Base-by-base conservation (phyloP, 495 filamentous ascomycete genomes). In the Penicillium herquei region DNA sequence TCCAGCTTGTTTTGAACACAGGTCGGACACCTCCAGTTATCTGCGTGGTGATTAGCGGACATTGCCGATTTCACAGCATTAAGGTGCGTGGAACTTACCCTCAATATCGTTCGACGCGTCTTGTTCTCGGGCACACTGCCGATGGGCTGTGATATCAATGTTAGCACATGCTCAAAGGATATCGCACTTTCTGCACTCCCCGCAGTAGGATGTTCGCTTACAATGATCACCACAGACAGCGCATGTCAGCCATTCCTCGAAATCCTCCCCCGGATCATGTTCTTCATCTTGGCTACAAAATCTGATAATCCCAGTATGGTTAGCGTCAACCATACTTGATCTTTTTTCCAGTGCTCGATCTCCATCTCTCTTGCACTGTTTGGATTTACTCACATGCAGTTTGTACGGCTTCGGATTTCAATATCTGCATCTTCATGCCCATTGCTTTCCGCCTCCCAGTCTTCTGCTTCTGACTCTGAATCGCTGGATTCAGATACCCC, bases 81-180 rank as follows among this genome's bases (percentile, higher is more conserved):
- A 26, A 26, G 21, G 21, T 26, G 21, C 21, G 21, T 26, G 21
- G 21, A 40, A 73, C 78, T 59, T 79, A 91, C 88, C 86, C 69
- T 89, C 86, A 52, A 81, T 80, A 54, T 84, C 75, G 47, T 79
- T 78, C 62, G 95, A 76, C 40, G 89, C 86, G 51, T 86, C 84
- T 62, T 85, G 85, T 66, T 87, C 84, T 59, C 91, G 86, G 55
- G 92, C 94, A 73, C 93, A 98, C 84, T 97, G 89, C 64, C 89
- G 85, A 80, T 98, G 93, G 54, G 93, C 93, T 78, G 53, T 57
- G 53, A 56, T 57, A 26, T 58, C 65, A 64, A 62, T 62, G 66
- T 72, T 61, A 77, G 76, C 53, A 56, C 68, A 35, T 51, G 60
- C 65, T 65, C 58, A 51, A 51, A 67, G 65, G 9, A 56, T 42